phyloP scores from a whole-genome alignment of 139 green algal species.

The Chlorella sp. region DNA sequence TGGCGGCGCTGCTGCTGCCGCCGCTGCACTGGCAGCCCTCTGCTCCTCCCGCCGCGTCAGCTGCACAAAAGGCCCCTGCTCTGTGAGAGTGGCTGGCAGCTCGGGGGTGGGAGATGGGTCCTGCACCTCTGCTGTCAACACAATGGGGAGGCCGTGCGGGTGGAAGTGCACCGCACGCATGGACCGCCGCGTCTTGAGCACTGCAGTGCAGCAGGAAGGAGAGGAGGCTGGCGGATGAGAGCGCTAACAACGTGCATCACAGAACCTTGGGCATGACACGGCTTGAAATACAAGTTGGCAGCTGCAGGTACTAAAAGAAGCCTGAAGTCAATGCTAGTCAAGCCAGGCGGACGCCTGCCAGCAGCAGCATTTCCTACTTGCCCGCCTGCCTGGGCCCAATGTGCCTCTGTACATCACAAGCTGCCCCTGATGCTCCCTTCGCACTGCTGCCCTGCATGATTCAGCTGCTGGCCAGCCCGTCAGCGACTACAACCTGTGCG shows the following conservation, averaged over 20 bases:
- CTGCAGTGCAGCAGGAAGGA: not conserved
- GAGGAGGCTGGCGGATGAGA: not conserved
- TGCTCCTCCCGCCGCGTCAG: not conserved
- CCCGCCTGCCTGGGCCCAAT: too few species aligned
- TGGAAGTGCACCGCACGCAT: constrained; percentile 93
- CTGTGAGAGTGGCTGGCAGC: constrained; percentile 42
- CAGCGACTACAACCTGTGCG: not conserved
- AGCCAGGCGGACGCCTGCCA: too few species aligned
- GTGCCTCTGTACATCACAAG: too few species aligned
- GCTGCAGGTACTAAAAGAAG: not conserved
- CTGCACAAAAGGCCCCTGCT: constrained; percentile 18
- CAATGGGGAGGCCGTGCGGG: constrained; percentile 73
- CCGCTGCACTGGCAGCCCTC: not conserved
- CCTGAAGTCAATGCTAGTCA: too few species aligned
- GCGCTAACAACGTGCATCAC: constrained; percentile 6
- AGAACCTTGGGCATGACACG: not conserved
- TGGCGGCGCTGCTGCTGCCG: constrained; percentile 7
- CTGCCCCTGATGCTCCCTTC: too few species aligned
- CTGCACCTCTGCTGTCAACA: constrained; percentile 89
- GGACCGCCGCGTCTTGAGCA: constrained; percentile 80
- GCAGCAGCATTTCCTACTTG: too few species aligned
- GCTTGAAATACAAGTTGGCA: not conserved
- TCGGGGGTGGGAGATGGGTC: constrained; percentile 47
- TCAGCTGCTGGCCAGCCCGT: not conserved
- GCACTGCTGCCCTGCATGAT: not conserved